A percentile compares a stretch with the other conserved stretches of the same genome.
Conservation (phyloP, 2,329 filamentous ascomycete genomes). For the Trichoderma hamatum region DNA sequence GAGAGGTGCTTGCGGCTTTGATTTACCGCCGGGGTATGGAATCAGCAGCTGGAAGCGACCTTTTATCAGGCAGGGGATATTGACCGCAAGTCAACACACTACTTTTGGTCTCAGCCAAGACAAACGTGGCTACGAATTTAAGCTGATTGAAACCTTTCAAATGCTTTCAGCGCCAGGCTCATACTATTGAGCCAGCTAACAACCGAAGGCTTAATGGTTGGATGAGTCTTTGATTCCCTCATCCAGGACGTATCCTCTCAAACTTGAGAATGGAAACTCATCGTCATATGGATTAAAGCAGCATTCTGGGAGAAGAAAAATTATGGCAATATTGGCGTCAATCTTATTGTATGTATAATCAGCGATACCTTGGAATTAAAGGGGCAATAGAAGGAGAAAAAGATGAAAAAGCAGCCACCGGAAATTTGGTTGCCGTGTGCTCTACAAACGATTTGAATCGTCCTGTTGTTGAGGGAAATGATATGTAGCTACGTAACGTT, state of each 20-base stretch:
- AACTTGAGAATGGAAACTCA: not conserved
- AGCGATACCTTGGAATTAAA: conserved; percentile 14
- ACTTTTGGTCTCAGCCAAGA: not conserved
- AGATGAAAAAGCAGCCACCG: not conserved
- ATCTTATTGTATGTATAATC: conserved; percentile 1
- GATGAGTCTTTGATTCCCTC: not conserved
- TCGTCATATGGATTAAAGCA: not conserved
- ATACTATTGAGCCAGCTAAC: not conserved
- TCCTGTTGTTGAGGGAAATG: not conserved
- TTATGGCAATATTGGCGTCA: conserved; percentile 2
- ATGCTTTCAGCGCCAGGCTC: not conserved
- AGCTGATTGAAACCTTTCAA: not conserved
- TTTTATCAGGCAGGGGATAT: not conserved
- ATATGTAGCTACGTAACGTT: too few species aligned
- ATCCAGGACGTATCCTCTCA: not conserved
- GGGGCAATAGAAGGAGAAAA: not conserved
- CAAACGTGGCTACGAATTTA: not conserved
- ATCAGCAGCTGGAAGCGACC: not conserved
- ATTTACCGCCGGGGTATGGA: not conserved
- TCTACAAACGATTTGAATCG: not conserved
- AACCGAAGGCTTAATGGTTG: not conserved
- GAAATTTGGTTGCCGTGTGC: not conserved
- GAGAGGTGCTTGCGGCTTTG: conserved; percentile 29
- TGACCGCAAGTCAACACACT: not conserved
- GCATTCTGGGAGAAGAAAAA: not conserved